These are phyloP conservation scores for Sequoiadendron giganteum DNA, from an alignment of 75 land plant genomes.

Conservation along the genomic window DNA sequence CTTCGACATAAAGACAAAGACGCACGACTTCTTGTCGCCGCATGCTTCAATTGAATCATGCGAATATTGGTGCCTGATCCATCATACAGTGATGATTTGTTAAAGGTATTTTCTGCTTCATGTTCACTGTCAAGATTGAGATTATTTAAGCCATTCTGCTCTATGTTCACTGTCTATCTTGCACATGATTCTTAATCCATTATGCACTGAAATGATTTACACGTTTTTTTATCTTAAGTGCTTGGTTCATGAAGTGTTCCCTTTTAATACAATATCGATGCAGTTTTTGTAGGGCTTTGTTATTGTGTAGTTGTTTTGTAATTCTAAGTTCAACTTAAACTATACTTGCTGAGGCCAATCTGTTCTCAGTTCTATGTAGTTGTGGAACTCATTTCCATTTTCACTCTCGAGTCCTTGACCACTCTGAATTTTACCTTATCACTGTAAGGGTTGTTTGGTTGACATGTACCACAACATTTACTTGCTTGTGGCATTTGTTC, in stretches of 20 bases:
- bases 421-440: background rate
- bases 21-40: constrained; percentile 64
- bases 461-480: background rate
- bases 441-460: background rate
- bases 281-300: background rate
- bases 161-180: background rate
- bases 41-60: constrained; percentile 80
- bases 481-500: background rate
- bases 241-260: background rate
- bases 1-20: constrained; percentile 88
- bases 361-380: background rate
- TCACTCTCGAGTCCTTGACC: background rate
- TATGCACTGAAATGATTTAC: background rate
- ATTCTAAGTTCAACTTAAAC: background rate
- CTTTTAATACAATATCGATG: background rate
- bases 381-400: background rate
- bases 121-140: background rate
- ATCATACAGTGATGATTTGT: constrained; percentile 64
- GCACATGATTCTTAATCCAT: background rate
- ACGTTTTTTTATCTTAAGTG: background rate
- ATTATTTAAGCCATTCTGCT: background rate
- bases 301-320: background rate
- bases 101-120: constrained; percentile 56
- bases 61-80: constrained; percentile 88
- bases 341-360: constrained; percentile 1